Percentiles rank a stretch among this genome's conserved stretches.
These are phyloP conservation scores for Solanum hybrid DNA, from an alignment of 305 asterid species.

Conservation along the genomic window DNA sequence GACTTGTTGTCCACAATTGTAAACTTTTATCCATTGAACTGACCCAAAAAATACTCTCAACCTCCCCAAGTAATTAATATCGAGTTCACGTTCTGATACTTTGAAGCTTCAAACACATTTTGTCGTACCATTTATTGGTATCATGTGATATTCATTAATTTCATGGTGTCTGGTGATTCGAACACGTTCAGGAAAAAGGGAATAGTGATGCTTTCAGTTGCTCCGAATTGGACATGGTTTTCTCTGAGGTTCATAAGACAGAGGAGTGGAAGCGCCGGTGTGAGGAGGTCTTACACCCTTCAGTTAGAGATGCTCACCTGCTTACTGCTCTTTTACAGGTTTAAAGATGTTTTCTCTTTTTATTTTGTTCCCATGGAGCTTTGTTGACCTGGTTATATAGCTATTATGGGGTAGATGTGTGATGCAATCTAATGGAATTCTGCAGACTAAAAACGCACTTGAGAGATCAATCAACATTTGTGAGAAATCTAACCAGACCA, in stretches of 20 bases:
- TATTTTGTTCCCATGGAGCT: constrained; percentile 4
- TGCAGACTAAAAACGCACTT: constrained; percentile 50
- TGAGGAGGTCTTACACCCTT: constrained; percentile 39
- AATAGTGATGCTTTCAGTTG: constrained; percentile 55
- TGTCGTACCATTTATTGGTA: background rate
- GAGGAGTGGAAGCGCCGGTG: constrained; percentile 57
- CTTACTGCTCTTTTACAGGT: constrained; percentile 56
- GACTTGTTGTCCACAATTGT: background rate
- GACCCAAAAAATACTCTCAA: background rate
- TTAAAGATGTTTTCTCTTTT: constrained; percentile 3
- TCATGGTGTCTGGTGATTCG: constrained; percentile 12
- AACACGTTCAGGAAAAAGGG: constrained; percentile 59
- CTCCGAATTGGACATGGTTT: constrained; percentile 59
- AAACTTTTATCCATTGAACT: background rate
- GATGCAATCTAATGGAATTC: background rate
- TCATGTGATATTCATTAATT: constrained; percentile 6
- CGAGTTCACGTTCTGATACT: background rate
- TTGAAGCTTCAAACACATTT: background rate
- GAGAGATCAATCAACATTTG: constrained; percentile 53
- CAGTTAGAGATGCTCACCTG: constrained; percentile 32
- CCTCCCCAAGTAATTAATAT: background rate
- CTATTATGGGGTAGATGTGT: background rate
- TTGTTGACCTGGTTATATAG: constrained; percentile 2
- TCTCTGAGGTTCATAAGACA: constrained; percentile 48
- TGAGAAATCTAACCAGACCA: constrained; percentile 18